These are phyloP conservation scores for Cardamine chenopodiifolia DNA, from an alignment of 345 rosid genomes.

Conservation along the genomic window DNA sequence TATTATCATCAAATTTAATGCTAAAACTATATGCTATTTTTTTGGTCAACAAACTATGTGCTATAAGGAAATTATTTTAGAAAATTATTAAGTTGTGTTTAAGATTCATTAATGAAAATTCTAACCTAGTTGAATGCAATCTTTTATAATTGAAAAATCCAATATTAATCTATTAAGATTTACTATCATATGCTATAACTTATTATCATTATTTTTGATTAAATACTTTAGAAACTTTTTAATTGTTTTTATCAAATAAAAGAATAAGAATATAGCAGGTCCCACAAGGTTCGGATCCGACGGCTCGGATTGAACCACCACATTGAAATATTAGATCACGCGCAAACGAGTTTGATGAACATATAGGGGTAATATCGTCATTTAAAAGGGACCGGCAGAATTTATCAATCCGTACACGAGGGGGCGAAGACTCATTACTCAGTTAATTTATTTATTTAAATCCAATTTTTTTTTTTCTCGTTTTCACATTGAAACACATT, in stretches of 20 bases:
- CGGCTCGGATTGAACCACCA: slow-evolving; percentile 7
- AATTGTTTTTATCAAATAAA: neutral
- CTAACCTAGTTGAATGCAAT: neutral
- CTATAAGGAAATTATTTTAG: neutral
- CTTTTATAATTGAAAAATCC: neutral
- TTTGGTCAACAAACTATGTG: neutral
- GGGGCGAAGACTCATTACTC: slow-evolving; percentile 39
- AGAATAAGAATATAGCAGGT: slow-evolving; percentile 3
- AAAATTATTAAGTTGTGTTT: neutral
- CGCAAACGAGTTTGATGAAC: slow-evolving; percentile 25
- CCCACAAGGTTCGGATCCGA: slow-evolving; percentile 28
- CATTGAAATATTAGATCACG: slow-evolving; percentile 28
- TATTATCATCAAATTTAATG: neutral
- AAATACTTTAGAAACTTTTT: neutral
- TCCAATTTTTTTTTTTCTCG: slow-evolving; percentile 11
- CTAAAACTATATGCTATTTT: neutral
- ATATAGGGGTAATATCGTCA: slow-evolving; percentile 44
- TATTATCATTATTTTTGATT: neutral
- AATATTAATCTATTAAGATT: neutral
- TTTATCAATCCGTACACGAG: slow-evolving; percentile 47
- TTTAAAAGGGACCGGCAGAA: neutral
- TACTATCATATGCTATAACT: neutral
- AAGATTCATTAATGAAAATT: neutral
- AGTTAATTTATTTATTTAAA: slow-evolving; percentile 27
- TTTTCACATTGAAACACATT: slow-evolving; percentile 43